Base-by-base conservation (phyloP, 495 filamentous ascomycete species). In the Trichocladium antarcticum region DNA sequence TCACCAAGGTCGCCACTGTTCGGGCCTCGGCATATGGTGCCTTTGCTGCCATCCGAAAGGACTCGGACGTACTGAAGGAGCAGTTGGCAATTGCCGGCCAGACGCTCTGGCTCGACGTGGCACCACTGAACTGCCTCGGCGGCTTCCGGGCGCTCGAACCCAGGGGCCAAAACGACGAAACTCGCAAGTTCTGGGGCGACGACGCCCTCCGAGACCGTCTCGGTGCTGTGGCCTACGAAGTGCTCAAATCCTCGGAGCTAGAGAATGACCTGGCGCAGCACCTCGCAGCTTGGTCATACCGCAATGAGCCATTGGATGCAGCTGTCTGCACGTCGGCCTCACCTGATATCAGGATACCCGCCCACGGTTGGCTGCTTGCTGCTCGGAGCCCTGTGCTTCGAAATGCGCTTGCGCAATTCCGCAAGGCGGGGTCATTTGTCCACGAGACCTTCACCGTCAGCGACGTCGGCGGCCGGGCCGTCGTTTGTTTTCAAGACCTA, bases 21-120 rank as follows among this genome's bases (percentile, higher is more conserved):
- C 76, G 87, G 56, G 89, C 88, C 37, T 96, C 89, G 15, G 75
- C 81, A 2, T 93, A 82, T 68, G 92, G 92, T 4, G 84, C 87
- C 6, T 97, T 85, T 72, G 85, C 88, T 16, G 92, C 87, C 3
- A 75, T 93, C 31, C 84, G 92, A 17, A 82, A 81, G 52, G 92
- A 97, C 47, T 86, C 80, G 50, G 81, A 92, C 57, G 77, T 97
- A 15, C 84, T 87, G 48, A 78, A 75, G 53, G 81, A 83, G 31
- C 83, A 90, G 41, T 71, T 95, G 24, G 63, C 65, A 6, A 72
- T 94, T 38, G 73, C 78, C 24, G 69, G 70, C 14, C 78, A 74
- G 32, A 75, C 67, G 5, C 66, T 97, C 15, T 87, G 84, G 86
- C 71, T 81, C 37, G 87, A 94, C 59, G 45, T 94, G 7, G 68